Evolutionary conservation across 2,329 filamentous ascomycete species (phyloP), one percentile per base, ranked within the genome.

Genomic region (Arthrobotrys musiformis): DNA sequence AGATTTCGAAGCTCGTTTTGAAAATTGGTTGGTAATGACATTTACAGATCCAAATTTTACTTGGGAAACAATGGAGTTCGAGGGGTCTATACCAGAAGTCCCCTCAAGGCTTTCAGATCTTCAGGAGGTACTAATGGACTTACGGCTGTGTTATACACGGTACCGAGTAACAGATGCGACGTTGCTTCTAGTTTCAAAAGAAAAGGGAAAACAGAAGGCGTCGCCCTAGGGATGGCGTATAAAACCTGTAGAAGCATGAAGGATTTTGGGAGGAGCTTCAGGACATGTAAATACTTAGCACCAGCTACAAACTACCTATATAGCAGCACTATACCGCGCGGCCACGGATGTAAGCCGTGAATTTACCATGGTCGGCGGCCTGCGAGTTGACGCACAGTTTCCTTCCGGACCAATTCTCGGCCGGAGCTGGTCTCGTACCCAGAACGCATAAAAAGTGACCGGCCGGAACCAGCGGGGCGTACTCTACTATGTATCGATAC

Each of bases 11-110:
- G 6, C 17, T 0, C 13, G 13, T n/a, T 64, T 64, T n/a, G 61
- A 64, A 33, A 3, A 15, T 6, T 64, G 61, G 61, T 2, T 64
- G 11, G 24, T 13, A 7, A 9, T 8, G 37, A 48, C 30, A 26
- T 64, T 64, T 26, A 64, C n/a, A 11, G 61, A 64, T 13, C 61
- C 61, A 9, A 26, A 8, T 3, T 64, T 64, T 28, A 52, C 42
- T 1, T 64, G 61, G 61, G 61, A 64, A 8, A 64, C n/a, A 9
- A 64, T 64, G 61, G 61, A 64, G 8, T 64, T 64, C 7, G 2
- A 28, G 7, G 70, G 70, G 4, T 60, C 64, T 56, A 4, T 40
- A 2, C 46, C n/a, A 9, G 28, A 33, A 9, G 4, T 40, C 19
- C 9, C 44, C 1, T 40, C 40, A 15, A 61, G 66, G 19, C 28